phyloP scores from a whole-genome alignment of 2,329 filamentous ascomycete genomes.

The Aspergillus pseudoterreus region DNA sequence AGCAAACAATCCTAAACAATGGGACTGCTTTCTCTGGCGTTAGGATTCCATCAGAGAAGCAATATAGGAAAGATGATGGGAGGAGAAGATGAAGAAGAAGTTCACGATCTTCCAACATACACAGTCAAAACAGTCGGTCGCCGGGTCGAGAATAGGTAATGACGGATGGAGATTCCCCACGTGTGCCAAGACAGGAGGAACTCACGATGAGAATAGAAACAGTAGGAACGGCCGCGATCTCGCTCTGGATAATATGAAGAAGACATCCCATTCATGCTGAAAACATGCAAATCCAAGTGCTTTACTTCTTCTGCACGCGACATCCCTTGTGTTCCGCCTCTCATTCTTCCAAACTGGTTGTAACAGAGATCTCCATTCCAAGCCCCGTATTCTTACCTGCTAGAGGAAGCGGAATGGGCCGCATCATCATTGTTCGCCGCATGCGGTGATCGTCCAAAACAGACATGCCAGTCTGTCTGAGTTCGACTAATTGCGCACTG shows the following conservation, averaged over 20 bases:
- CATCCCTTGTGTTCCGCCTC: not conserved
- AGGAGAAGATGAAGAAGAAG: conserved; percentile 4
- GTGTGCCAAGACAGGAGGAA: not conserved
- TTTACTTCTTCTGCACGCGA: not conserved
- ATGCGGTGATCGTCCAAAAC: not conserved
- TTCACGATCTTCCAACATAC: not conserved
- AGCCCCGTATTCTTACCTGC: not conserved
- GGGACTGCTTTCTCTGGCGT: not conserved
- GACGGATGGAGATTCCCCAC: not conserved
- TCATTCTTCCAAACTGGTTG: not conserved
- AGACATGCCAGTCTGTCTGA: not conserved
- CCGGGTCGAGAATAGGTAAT: not conserved
- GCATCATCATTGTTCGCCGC: not conserved
- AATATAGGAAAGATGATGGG: not conserved
- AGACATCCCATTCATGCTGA: not conserved
- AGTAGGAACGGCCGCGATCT: not conserved
- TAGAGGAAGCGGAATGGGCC: not conserved
- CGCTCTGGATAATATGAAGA: too few relatives aligned
- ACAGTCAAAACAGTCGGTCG: not conserved
- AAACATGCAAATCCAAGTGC: not conserved
- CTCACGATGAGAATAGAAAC: not conserved
- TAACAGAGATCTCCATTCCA: not conserved
- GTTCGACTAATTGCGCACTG: not conserved
- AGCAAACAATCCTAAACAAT: not conserved
- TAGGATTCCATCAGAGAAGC: not conserved